Evolutionary conservation across 306 rosid species (phyloP), one percentile per base, ranked within the genome.

Genomic region (Prinsepia uniflora): DNA sequence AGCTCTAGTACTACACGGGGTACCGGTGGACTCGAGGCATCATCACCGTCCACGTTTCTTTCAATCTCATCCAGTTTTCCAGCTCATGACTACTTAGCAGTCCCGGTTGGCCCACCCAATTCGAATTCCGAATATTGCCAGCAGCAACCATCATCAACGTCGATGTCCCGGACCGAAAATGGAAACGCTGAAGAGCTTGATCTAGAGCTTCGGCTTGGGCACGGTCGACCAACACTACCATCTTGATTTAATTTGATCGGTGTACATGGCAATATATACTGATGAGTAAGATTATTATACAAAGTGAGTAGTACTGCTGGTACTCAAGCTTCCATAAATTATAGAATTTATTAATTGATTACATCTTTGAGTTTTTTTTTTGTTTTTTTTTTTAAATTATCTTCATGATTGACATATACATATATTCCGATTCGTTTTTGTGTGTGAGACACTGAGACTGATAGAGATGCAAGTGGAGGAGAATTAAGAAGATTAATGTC

Each of bases 161-260:
- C 84, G 11, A 44, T 53, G 46, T 63, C 84, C 9, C 41, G 42
- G 42, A 69, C 78, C 49, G 22, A 77, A 20, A 73, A 71, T 55
- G 73, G 58, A 40, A 72, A 71, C 17, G 83, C 79, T 75, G 91
- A 87, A 80, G 96, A 88, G 72, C 83, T 93, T 81, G 97, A 93
- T 88, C 87, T 93, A 52, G 98, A 93, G 91, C 97, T 93, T 12
- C 85, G 97, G 41, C 83, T 93, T 0, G 97, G 98, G 18, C 85
- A 87, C 14, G 80, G 84, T 53, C 63, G 63, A 30, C 93, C 94
- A 49, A 49, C 79, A 30, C 39, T 75, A 73, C 80, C 86, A 46
- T 67, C 84, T 42, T 87, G 75, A 82, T 54, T 54, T n/a, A n/a
- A n/a, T 24, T 54, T 19, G 10, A 24, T 15, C 30, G 30, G 30